Percentiles rank a stretch among this genome's conserved stretches.
Conservation (phyloP, 257 asterid species). For the Salvia splendens region DNA sequence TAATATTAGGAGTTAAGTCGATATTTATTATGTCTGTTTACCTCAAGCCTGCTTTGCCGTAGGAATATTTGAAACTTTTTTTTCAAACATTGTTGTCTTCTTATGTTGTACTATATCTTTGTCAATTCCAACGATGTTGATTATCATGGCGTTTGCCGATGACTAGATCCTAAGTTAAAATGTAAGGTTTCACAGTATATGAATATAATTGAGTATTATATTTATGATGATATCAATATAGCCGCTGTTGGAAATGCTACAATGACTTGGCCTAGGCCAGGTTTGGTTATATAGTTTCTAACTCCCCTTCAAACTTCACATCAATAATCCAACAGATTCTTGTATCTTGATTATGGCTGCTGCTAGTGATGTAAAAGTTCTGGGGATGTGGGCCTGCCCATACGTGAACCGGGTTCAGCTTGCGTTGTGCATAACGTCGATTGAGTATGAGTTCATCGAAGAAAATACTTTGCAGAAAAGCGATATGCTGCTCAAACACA, state of each 20-base stretch:
- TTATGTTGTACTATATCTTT: not conserved
- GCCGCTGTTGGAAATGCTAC: slow-evolving; percentile 13
- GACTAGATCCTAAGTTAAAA: slow-evolving; percentile 6
- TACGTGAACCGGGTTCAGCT: slow-evolving; percentile 33
- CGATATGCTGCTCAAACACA: slow-evolving; percentile 42
- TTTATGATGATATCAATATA: not conserved
- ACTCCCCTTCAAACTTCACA: not conserved
- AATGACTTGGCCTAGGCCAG: slow-evolving; percentile 3
- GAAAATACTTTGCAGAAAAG: slow-evolving; percentile 30
- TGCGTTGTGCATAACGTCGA: slow-evolving; percentile 23
- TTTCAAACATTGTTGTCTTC: not conserved
- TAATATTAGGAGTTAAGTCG: not conserved
- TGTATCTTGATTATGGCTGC: slow-evolving; percentile 11
- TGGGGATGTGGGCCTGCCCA: slow-evolving; percentile 31
- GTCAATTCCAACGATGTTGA: not conserved
- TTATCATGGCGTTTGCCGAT: not conserved
- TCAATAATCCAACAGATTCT: not conserved
- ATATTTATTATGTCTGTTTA: not conserved
- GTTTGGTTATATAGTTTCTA: not conserved
- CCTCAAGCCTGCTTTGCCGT: not conserved
- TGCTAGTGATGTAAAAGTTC: slow-evolving; percentile 26
- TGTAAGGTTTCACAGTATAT: not conserved
- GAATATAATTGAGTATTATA: not conserved
- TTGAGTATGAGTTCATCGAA: slow-evolving; percentile 32
- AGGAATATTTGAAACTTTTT: not conserved